Base-by-base conservation (phyloP, 1,139 yeast genomes). In the Hyphopichia buzzinii region DNA sequence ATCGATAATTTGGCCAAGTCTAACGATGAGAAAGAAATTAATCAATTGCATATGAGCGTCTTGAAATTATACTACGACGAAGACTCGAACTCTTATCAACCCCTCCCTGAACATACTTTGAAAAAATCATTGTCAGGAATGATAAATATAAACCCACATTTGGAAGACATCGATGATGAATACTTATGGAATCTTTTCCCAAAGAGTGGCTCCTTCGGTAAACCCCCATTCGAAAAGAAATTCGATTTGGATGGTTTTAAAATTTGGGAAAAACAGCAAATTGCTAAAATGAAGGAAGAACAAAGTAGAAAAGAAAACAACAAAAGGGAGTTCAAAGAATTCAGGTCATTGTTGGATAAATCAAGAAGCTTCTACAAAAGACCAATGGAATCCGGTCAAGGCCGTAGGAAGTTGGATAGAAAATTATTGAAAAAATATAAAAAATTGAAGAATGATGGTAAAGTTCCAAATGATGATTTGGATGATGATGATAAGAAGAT, bases 181-280 rank as follows among this genome's bases (percentile, higher is more conserved):
- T 67, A 63, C 39, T 57, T 71, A 29, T 69, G 76, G 75, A 52
- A 61, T 12, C 39, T 66, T 30, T 51, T 65, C 25, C 75, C 75
- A 2, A 54, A 55, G 30, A 64, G 57, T 15, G 59, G 58, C 34
- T 46, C 61, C 27, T 68, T 62, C 49, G 72, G 67, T 8, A 48
- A 47, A 3, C 67, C 69, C 11, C 74, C 74, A 2, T 67, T 59
- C 38, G 71, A 62, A 36, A 36, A 43, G 15, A 44, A 52, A 27
- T 43, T 52, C 15, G 39, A 47, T 12, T 11, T 29, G 34, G 43
- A 55, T 30, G 66, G 67, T 7, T 68, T 68, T 43, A 63, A 59
- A 35, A 47, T 54, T n/a, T 69, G 72, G 72, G 75, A 70, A 42
- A 42, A 51, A 17, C 48, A 50, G 29, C 50, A 53, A 41, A 39